Conservation (phyloP, 495 filamentous ascomycete genomes). For the Penicillium steckii region DNA sequence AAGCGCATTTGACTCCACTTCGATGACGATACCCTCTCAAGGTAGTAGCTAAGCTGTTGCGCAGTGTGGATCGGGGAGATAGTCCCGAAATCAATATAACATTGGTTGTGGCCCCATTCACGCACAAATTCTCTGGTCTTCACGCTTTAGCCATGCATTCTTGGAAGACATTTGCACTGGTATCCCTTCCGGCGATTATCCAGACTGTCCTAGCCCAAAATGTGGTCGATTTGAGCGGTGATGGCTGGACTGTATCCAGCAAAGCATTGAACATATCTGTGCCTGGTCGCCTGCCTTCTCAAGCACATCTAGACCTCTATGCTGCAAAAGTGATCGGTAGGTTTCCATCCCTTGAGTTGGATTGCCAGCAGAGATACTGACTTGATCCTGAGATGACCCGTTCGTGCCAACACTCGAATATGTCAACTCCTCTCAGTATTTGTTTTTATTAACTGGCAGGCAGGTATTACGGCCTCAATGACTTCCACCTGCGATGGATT, state of each 20-base stretch:
- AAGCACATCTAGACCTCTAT: constrained; percentile 61
- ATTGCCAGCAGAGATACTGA: neutral
- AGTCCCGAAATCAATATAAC: neutral
- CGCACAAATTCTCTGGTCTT: neutral
- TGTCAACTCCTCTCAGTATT: no score
- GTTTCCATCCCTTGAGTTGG: neutral
- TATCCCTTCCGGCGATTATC: constrained; percentile 12
- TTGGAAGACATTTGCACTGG: constrained; percentile 13
- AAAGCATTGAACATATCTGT: constrained; percentile 52
- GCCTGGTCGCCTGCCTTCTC: constrained; percentile 60
- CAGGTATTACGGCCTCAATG: constrained; percentile 56
- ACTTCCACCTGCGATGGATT: constrained; percentile 63
- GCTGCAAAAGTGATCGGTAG: constrained; percentile 49
- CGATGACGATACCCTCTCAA: neutral
- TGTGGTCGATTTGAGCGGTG: constrained; percentile 51
- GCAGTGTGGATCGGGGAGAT: constrained; percentile 4
- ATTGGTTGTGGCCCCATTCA: neutral
- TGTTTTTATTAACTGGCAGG: constrained; percentile 6
- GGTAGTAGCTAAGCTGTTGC: neutral
- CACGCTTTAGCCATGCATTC: constrained; percentile 17
- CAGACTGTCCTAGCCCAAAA: constrained; percentile 27
- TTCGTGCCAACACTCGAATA: constrained; percentile 39
- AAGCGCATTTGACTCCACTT: constrained; percentile 3
- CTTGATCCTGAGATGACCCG: constrained; percentile 46
- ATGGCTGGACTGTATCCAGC: constrained; percentile 57